Conservation (phyloP, 805 yeast species). For the Hanseniaspora nectarophila region DNA sequence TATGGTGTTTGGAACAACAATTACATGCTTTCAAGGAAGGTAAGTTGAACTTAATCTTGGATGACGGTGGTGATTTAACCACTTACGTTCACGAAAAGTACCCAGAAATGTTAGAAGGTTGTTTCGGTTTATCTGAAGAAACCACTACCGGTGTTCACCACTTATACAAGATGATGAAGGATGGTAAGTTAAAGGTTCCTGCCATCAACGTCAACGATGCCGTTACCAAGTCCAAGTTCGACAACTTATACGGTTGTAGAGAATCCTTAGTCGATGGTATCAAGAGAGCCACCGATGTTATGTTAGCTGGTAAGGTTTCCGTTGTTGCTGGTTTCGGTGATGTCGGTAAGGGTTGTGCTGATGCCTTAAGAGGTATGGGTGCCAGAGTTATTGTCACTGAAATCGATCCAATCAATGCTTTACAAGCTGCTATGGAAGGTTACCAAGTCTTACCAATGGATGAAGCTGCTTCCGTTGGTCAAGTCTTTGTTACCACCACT, state of each 20-base stretch:
- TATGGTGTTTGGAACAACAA: slow-evolving; percentile 98
- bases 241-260: slow-evolving; percentile 98
- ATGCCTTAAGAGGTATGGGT: slow-evolving; percentile 98
- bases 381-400: slow-evolving; percentile 96
- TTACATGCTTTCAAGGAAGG: slow-evolving; percentile 94
- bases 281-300: slow-evolving; percentile 98
- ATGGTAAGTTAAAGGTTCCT: slow-evolving; percentile 84
- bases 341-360: slow-evolving; percentile 99
- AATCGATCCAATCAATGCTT: slow-evolving; percentile 96
- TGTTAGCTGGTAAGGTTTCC: slow-evolving; percentile 98
- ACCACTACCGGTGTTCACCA: slow-evolving; percentile 99
- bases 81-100: slow-evolving; percentile 91
- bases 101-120: slow-evolving; percentile 92
- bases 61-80: slow-evolving; percentile 99
- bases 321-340: slow-evolving; percentile 99
- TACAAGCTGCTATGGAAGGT: slow-evolving; percentile 98
- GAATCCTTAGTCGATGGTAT: slow-evolving; percentile 98
- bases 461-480: slow-evolving; percentile 85
- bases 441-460: slow-evolving; percentile 93
- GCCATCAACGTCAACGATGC: slow-evolving; percentile 99
- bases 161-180: slow-evolving; percentile 89
- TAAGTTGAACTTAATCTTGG: slow-evolving; percentile 92
- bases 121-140: slow-evolving; percentile 96
- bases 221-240: slow-evolving; percentile 97
- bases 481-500: slow-evolving; percentile 97